These are phyloP conservation scores for Cytospora schulzeri DNA, from an alignment of 2,329 filamentous ascomycete species.

Conservation along the genomic window DNA sequence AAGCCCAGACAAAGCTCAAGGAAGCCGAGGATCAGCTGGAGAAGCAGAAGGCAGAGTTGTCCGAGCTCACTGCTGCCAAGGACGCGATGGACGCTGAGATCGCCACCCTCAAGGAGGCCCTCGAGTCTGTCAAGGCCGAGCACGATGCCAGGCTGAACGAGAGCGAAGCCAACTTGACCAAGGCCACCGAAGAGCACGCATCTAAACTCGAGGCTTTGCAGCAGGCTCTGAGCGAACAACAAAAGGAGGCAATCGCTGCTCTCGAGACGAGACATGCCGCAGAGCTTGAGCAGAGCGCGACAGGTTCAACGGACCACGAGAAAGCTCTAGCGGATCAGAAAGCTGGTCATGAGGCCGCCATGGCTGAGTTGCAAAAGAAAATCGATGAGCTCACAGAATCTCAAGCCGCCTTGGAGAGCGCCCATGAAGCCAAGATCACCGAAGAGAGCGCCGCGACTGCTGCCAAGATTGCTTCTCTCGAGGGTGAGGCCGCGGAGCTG, in stretches of 20 bases:
- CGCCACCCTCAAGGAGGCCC: conserved; percentile 50
- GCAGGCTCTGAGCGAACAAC: conserved; percentile 51
- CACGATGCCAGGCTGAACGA: conserved; percentile 43
- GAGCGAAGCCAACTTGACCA: conserved; percentile 40
- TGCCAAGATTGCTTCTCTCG: conserved; percentile 51
- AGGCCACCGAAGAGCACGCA: conserved; percentile 50
- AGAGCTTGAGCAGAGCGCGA: conserved; percentile 50
- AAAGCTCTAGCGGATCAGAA: conserved; percentile 54
- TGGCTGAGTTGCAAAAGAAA: conserved; percentile 55
- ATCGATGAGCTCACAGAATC: conserved; percentile 55
- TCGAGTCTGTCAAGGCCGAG: conserved; percentile 50
- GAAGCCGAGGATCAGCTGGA: conserved; percentile 54
- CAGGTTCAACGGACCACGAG: conserved; percentile 50
- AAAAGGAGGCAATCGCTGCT: conserved; percentile 50
- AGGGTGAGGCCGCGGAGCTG: conserved; percentile 54
- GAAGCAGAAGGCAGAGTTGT: conserved; percentile 51
- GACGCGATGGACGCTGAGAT: conserved; percentile 53
- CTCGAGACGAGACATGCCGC: conserved; percentile 57
- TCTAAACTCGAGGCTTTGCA: conserved; percentile 54
- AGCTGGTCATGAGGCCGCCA: conserved; percentile 49
- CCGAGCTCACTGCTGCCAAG: conserved; percentile 51
- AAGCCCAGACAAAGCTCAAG: conserved; percentile 53
- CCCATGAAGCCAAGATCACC: conserved; percentile 48
- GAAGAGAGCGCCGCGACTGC: conserved; percentile 48
- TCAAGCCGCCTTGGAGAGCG: conserved; percentile 47